phyloP scores from a whole-genome alignment of 306 rosid species.

The Acacia confusa region DNA sequence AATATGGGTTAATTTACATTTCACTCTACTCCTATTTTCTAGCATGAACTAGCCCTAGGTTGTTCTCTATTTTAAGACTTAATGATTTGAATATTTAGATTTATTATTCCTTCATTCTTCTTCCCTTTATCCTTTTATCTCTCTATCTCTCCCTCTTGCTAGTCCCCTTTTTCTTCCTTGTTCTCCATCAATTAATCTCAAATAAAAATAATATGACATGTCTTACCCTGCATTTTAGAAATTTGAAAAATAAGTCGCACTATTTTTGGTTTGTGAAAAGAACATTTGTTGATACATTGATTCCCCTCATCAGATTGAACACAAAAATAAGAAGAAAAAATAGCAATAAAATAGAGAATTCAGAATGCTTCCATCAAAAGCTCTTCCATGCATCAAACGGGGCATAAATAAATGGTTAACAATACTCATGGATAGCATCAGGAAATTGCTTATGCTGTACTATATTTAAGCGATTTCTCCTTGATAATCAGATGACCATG shows the following conservation, averaged over 20 bases:
- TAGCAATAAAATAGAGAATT: not conserved
- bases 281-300: not conserved
- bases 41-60: not conserved
- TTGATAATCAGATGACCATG: conserved; percentile 5
- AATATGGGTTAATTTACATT: not conserved
- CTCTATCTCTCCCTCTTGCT: not conserved
- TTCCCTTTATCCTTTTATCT: too few species aligned
- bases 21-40: not conserved
- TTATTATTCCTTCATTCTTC: too few species aligned
- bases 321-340: not conserved
- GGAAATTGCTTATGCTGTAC: not conserved
- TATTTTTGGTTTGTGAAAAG: not conserved
- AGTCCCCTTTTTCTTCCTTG: not conserved
- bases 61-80: too few species aligned
- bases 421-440: not conserved
- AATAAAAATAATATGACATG: not conserved
- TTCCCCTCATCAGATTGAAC: not conserved
- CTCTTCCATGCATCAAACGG: not conserved
- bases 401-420: not conserved
- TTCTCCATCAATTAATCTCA: not conserved
- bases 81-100: too few species aligned
- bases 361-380: conserved; percentile 5
- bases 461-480: not conserved
- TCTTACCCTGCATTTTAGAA: not conserved
- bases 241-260: not conserved